Evolutionary conservation across 2,329 filamentous ascomycete species (phyloP).

Genomic region (Phoma herbarum): DNA sequence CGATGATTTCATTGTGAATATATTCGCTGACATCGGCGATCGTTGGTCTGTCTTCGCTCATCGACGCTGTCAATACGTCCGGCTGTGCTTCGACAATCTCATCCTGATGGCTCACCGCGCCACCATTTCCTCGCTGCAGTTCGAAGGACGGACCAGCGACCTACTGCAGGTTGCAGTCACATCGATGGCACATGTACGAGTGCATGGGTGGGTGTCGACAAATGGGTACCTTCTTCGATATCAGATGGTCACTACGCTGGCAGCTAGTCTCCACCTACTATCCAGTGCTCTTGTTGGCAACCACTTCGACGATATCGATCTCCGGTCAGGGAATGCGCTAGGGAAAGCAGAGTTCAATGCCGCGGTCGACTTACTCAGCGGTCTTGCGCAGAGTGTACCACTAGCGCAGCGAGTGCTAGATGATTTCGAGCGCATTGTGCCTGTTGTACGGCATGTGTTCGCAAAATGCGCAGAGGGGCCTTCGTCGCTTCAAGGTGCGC

Average conservation of each 20-base stretch:
- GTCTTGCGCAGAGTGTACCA: background rate
- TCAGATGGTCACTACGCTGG: slow-evolving; percentile 16
- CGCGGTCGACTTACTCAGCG: slow-evolving; percentile 25
- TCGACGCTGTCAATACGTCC: slow-evolving; percentile 18
- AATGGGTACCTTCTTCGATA: background rate
- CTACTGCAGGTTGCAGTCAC: slow-evolving; percentile 30
- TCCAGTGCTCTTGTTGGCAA: slow-evolving; percentile 32
- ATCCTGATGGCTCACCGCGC: slow-evolving; percentile 37
- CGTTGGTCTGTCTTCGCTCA: background rate
- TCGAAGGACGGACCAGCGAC: slow-evolving; percentile 24
- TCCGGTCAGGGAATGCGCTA: background rate
- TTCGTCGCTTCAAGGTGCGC: background rate
- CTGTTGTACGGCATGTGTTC: slow-evolving; percentile 16
- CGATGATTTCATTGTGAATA: slow-evolving; percentile 21
- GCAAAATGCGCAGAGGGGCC: slow-evolving; percentile 2
- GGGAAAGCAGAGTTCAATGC: slow-evolving; percentile 28
- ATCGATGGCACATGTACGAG: slow-evolving; percentile 26
- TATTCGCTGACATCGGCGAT: background rate
- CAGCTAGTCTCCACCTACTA: slow-evolving; percentile 32
- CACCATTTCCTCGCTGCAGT: slow-evolving; percentile 36
- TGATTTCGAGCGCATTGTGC: slow-evolving; percentile 32
- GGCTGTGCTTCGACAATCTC: slow-evolving; percentile 34
- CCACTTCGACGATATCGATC: slow-evolving; percentile 6
- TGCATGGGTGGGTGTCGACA: background rate
- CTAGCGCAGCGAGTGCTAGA: slow-evolving; percentile 31